Percentiles rank a stretch among this genome's conserved stretches.
These are phyloP conservation scores for Pythium guiyangense DNA, from an alignment of 352 stramenopile genomes.

Conservation along the genomic window DNA sequence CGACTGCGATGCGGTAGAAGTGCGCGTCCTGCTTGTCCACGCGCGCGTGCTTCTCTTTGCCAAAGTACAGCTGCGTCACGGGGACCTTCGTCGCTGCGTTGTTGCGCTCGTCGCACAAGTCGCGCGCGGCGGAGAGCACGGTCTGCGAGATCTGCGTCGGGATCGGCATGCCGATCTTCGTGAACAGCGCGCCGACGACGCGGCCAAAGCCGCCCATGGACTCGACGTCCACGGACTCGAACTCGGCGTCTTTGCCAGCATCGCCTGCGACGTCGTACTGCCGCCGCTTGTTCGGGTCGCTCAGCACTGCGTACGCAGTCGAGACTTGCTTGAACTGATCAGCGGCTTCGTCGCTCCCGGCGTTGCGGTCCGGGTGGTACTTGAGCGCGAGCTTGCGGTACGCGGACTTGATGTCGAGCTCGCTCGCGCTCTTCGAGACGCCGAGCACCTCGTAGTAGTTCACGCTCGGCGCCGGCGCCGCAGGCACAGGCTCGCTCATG, in stretches of 20 bases:
- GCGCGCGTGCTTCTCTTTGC: constrained; percentile 59
- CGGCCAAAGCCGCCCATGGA: constrained; percentile 80
- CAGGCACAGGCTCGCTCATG: constrained; percentile 54
- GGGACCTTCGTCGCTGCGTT: constrained; percentile 47
- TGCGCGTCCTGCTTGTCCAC: constrained; percentile 89
- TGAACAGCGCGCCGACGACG: constrained; percentile 83
- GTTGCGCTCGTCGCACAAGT: constrained; percentile 74
- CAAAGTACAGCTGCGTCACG: constrained; percentile 68
- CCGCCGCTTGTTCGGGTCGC: constrained; percentile 83
- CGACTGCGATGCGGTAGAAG: constrained; percentile 79
- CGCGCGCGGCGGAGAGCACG: constrained; percentile 70
- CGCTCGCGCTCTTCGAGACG: constrained; percentile 80
- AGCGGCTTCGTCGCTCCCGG: constrained; percentile 63
- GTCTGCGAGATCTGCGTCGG: constrained; percentile 85
- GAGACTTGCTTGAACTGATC: constrained; percentile 86
- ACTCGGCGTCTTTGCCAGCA: constrained; percentile 68
- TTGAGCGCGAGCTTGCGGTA: constrained; percentile 90
- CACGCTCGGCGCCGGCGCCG: constrained; percentile 44
- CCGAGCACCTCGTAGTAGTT: constrained; percentile 90
- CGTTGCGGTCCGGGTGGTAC: constrained; percentile 88
- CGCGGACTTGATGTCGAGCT: constrained; percentile 87
- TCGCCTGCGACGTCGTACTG: constrained; percentile 81
- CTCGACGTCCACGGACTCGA: constrained; percentile 81
- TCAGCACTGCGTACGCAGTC: constrained; percentile 82
- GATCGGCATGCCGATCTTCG: constrained; percentile 86